Conservation (phyloP, 805 yeast species). For the Myxozyma vanderwaltii region DNA sequence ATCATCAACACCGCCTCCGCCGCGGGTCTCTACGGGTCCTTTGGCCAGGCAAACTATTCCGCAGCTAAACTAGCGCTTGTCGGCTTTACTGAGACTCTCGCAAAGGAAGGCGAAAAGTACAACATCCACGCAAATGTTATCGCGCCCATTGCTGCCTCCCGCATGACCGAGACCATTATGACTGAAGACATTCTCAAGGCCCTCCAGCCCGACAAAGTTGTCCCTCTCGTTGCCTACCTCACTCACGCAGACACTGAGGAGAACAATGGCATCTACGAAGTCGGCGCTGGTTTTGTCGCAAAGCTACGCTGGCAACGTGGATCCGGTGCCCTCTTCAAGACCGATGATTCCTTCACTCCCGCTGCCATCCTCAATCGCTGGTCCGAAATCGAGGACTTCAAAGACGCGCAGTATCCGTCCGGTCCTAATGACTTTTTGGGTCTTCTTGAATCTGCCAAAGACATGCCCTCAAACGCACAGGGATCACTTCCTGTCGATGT, state of each 20-base stretch:
- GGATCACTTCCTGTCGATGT: conserved; percentile 58
- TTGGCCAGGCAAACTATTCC: conserved; percentile 94
- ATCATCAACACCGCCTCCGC: conserved; percentile 94
- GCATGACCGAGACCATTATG: conserved; percentile 90
- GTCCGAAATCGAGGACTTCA: conserved; percentile 64
- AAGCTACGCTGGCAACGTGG: conserved; percentile 95
- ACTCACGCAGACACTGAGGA: conserved; percentile 65
- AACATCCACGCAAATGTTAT: conserved; percentile 83
- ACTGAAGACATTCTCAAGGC: conserved; percentile 82
- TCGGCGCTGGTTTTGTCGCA: conserved; percentile 91
- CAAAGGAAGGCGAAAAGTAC: conserved; percentile 87
- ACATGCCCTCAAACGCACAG: conserved; percentile 60
- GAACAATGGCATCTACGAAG: conserved; percentile 80
- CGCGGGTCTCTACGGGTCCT: conserved; percentile 95
- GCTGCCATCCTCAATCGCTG: conserved; percentile 75
- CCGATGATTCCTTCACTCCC: conserved; percentile 77
- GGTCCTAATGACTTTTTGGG: conserved; percentile 70
- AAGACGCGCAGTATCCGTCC: conserved; percentile 65
- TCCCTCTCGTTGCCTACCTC: conserved; percentile 85
- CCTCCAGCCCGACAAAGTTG: conserved; percentile 82
- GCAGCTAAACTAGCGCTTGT: conserved; percentile 89
- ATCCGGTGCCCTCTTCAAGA: conserved; percentile 79
- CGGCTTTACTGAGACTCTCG: conserved; percentile 90
- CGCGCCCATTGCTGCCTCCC: conserved; percentile 92
- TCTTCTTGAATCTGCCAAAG: conserved; percentile 55